phyloP scores from a whole-genome alignment of 2,329 filamentous ascomycete genomes.

The Cadophora sp. region DNA sequence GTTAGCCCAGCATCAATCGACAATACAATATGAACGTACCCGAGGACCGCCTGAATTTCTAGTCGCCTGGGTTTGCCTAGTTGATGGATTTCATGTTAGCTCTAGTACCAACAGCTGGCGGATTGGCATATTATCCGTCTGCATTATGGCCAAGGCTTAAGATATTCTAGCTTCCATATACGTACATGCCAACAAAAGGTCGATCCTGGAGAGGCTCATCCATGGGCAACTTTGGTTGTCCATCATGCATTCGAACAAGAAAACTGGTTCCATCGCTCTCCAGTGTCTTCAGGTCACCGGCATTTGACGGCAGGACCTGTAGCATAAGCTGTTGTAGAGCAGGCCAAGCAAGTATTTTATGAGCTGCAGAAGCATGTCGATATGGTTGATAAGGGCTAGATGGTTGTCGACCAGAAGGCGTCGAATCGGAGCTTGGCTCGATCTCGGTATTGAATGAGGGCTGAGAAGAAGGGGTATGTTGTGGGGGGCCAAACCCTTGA shows the following conservation, averaged over 20 bases:
- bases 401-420: constrained; percentile 25
- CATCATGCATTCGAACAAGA: constrained; percentile 44
- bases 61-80: constrained; percentile 43
- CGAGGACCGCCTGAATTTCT: constrained; percentile 38
- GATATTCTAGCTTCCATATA: not conserved
- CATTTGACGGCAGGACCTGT: constrained; percentile 43
- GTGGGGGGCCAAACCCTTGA: constrained; percentile 34
- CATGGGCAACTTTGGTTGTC: constrained; percentile 34
- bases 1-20: not conserved
- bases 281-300: constrained; percentile 45
- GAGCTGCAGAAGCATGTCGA: constrained; percentile 48
- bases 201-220: constrained; percentile 36
- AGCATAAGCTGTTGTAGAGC: constrained; percentile 50
- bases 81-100: not conserved
- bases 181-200: constrained; percentile 37
- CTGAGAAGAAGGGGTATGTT: constrained; percentile 38
- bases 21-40: constrained; percentile 7
- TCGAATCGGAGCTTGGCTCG: constrained; percentile 37
- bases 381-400: constrained; percentile 37
- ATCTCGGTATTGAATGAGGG: constrained; percentile 33
- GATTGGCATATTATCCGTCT: not conserved
- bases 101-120: not conserved
- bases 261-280: constrained; percentile 48
- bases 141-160: not conserved
- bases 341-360: constrained; percentile 60